These are phyloP conservation scores for Chytriomyces sp. DNA, from an alignment of 192 early-diverging fungal species.

Conservation along the genomic window DNA sequence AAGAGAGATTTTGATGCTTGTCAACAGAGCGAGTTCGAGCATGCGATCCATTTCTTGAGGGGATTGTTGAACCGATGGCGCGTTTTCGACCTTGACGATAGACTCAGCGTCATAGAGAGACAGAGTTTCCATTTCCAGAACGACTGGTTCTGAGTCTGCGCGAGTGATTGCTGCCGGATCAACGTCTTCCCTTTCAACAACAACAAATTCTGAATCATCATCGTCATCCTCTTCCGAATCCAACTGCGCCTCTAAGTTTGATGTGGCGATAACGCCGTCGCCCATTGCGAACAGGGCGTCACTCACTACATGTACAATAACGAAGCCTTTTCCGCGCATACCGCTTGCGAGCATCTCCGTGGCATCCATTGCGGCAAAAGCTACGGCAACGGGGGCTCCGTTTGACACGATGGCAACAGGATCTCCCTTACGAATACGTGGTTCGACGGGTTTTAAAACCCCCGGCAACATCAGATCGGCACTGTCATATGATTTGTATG, in stretches of 20 bases:
- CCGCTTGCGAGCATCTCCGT: conserved; percentile 54
- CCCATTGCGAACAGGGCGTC: conserved; percentile 85
- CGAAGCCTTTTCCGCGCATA: conserved; percentile 81
- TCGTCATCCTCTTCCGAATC: background rate
- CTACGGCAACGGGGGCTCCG: conserved; percentile 48
- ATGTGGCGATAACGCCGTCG: conserved; percentile 59
- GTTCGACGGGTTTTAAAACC: conserved; percentile 56
- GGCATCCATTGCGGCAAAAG: conserved; percentile 45
- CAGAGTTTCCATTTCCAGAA: background rate
- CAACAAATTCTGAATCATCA: conserved; percentile 14
- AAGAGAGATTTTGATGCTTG: conserved; percentile 72
- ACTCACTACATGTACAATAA: conserved; percentile 73
- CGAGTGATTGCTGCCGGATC: background rate
- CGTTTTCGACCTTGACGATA: conserved; percentile 4
- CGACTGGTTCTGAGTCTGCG: background rate
- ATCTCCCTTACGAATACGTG: conserved; percentile 54
- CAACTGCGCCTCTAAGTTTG: conserved; percentile 26
- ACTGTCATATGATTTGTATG: conserved; percentile 72
- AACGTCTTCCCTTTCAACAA: background rate
- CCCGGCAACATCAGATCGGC: conserved; percentile 86
- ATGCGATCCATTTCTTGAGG: conserved; percentile 76
- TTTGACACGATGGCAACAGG: conserved; percentile 60
- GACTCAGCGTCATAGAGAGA: conserved; percentile 21
- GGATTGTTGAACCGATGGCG: background rate
- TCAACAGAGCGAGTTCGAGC: conserved; percentile 72